phyloP scores from a whole-genome alignment of 331 rosid species.

The Saraca asoca region DNA sequence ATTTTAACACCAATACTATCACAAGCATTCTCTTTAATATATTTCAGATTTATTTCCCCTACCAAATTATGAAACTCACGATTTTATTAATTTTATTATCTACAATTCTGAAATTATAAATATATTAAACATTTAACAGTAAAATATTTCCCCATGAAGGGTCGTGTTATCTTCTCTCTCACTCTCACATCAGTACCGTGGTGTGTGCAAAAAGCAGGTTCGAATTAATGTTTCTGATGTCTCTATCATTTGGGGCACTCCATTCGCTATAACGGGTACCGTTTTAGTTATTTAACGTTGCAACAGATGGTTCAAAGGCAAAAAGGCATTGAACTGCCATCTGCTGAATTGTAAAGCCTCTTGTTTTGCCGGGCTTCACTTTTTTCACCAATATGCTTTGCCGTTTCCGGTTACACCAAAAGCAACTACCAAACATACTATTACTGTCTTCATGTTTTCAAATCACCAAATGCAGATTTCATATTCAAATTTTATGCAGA shows the following conservation, averaged over 20 bases:
- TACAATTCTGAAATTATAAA: too few species aligned
- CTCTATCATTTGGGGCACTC: background rate
- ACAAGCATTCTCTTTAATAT: too few species aligned
- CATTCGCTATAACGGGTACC: conserved; percentile 16
- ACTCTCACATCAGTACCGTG: conserved; percentile 35
- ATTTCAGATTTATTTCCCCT: too few species aligned
- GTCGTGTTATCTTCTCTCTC: too few species aligned
- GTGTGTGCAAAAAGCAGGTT: conserved; percentile 41
- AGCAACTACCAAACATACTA: conserved; percentile 5
- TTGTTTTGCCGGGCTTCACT: too few species aligned
- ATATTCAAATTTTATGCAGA: background rate
- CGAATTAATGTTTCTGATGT: background rate
- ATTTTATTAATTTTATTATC: too few species aligned
- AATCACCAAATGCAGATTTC: conserved; percentile 2
- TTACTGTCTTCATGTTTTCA: background rate
- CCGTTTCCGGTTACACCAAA: conserved; percentile 15
- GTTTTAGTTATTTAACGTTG: conserved; percentile 30
- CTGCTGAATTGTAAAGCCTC: too few species aligned
- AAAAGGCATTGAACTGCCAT: conserved; percentile 18
- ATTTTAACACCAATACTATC: too few species aligned
- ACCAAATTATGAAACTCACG: too few species aligned
- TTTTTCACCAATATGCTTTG: conserved; percentile 25
- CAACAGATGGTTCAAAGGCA: background rate
- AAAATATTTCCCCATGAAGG: too few species aligned
- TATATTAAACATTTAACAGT: too few species aligned